Percentiles rank a stretch among this genome's conserved stretches.
These are phyloP conservation scores for Hirsutella minnesotensis DNA, from an alignment of 2,329 filamentous ascomycete species.

Conservation along the genomic window DNA sequence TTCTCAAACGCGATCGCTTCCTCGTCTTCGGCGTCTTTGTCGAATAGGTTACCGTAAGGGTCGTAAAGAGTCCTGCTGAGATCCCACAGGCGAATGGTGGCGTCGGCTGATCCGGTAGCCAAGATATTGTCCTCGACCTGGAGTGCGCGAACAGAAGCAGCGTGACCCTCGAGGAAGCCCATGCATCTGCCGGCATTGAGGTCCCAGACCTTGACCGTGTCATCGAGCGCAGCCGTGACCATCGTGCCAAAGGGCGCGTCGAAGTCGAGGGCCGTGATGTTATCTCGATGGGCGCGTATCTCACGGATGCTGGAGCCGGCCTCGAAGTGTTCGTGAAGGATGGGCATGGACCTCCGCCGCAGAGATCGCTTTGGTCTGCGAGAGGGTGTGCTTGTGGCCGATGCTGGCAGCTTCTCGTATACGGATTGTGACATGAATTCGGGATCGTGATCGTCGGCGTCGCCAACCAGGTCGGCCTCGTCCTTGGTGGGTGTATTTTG, in stretches of 20 bases:
- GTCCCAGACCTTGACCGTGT: conserved; percentile 93
- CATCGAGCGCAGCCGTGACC: conserved; percentile 84
- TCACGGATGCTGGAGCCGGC: conserved; percentile 81
- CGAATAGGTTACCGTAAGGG: conserved; percentile 50
- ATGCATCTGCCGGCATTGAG: conserved; percentile 87
- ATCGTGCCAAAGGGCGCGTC: conserved; percentile 94
- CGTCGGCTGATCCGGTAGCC: conserved; percentile 88
- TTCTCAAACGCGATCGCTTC: conserved; percentile 65
- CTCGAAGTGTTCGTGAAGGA: conserved; percentile 90
- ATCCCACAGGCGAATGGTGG: conserved; percentile 91
- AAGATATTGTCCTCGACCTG: conserved; percentile 95
- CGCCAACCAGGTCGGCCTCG: conserved; percentile 40
- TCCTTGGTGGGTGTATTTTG: conserved; percentile 38
- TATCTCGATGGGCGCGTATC: conserved; percentile 77
- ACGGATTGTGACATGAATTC: conserved; percentile 96
- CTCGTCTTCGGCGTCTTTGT: conserved; percentile 48
- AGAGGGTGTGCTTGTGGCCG: conserved; percentile 34
- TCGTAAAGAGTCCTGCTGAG: conserved; percentile 79
- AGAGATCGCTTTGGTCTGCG: conserved; percentile 40
- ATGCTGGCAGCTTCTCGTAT: conserved; percentile 75
- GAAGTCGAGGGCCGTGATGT: conserved; percentile 85
- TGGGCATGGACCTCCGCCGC: conserved; percentile 77
- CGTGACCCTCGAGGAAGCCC: conserved; percentile 82
- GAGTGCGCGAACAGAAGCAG: conserved; percentile 81
- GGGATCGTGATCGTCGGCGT: conserved; percentile 33